A percentile compares a stretch with the other conserved stretches of the same genome.
Conservation (phyloP, 108 stramenopile species). For the Nannochloropsis salina region DNA sequence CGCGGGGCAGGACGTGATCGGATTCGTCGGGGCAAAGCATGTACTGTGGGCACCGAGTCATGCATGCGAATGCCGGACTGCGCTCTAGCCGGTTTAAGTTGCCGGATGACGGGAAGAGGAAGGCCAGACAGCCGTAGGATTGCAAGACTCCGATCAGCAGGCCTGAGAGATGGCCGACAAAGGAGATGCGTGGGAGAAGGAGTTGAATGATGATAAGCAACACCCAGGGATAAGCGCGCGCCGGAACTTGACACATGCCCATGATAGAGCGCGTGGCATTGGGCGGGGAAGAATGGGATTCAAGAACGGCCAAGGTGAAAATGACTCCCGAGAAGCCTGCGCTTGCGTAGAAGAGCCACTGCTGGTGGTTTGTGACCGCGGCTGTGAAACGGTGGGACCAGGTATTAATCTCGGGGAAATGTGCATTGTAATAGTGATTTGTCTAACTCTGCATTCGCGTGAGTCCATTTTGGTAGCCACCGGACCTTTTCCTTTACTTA, state of each 20-base stretch:
- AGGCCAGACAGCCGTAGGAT: conserved; percentile 32
- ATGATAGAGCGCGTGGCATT: conserved; percentile 36
- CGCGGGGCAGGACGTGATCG: neutral
- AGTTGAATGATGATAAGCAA: conserved; percentile 47
- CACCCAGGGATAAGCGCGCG: conserved; percentile 46
- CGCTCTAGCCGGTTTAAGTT: neutral
- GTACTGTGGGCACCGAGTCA: neutral
- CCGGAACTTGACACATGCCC: conserved; percentile 47
- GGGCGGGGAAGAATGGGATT: conserved; percentile 25
- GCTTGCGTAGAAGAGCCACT: neutral
- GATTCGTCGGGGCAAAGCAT: neutral
- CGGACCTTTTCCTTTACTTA: neutral
- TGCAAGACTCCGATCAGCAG: conserved; percentile 49
- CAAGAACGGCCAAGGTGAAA: conserved; percentile 47
- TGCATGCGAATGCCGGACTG: neutral
- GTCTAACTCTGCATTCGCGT: neutral
- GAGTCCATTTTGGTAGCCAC: neutral
- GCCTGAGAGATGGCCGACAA: conserved; percentile 54
- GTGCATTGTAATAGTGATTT: neutral
- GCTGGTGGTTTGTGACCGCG: neutral
- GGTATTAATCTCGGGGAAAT: neutral
- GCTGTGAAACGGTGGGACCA: neutral
- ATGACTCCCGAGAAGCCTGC: conserved; percentile 52
- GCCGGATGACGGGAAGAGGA: conserved; percentile 28
- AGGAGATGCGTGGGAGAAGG: conserved; percentile 46